Evolutionary conservation across 768 basidiomycete species (phyloP).

Genomic region (Naematelia aurantialba): DNA sequence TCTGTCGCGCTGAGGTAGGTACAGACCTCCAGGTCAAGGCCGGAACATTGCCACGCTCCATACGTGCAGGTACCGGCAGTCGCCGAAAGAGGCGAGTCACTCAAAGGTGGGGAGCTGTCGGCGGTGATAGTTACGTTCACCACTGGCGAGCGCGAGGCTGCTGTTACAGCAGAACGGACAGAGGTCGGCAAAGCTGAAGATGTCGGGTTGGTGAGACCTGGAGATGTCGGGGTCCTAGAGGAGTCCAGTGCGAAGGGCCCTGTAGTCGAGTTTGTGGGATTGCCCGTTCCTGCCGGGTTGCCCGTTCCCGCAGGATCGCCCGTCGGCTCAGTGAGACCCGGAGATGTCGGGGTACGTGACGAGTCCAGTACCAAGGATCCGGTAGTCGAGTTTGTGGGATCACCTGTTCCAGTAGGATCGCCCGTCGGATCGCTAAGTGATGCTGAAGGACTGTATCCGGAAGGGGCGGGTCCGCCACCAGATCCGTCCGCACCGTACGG

Average conservation of each 20-base stretch:
- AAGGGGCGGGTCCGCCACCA: not conserved
- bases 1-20: no score
- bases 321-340: no score
- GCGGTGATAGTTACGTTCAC: not conserved
- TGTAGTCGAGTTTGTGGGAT: not conserved
- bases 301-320: no score
- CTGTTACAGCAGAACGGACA: no score
- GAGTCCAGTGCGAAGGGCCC: no score
- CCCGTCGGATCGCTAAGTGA: no score
- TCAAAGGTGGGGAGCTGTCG: no score
- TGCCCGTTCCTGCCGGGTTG: no score
- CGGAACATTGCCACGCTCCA: constrained; percentile 24
- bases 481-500: constrained; percentile 11
- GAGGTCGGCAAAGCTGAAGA: not conserved
- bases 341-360: no score
- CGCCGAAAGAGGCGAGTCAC: not conserved
- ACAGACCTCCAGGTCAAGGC: constrained; percentile 13
- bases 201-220: not conserved
- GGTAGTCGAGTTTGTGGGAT: not conserved
- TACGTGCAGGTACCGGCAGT: constrained; percentile 9
- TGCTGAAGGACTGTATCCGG: not conserved
- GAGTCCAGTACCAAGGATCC: no score
- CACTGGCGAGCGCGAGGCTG: no score
- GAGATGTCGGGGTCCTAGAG: not conserved
- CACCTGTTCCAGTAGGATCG: no score